Evolutionary conservation across 139 green algal species (phyloP), one percentile per base, ranked within the genome.

Genomic region (Chlorella sorokiniana): DNA sequence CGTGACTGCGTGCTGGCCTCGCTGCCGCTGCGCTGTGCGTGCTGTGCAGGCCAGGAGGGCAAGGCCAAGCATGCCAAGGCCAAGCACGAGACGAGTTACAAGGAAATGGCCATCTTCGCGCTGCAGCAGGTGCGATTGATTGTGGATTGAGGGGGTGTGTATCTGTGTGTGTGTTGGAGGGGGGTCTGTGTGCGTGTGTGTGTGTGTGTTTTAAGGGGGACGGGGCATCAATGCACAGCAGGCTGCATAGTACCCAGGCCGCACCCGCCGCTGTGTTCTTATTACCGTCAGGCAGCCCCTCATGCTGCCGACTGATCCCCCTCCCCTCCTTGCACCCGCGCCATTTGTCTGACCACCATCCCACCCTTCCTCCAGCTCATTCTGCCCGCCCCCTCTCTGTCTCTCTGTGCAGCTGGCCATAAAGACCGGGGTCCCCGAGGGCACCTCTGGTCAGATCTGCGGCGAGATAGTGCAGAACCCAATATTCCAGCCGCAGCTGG

Each of bases 71-170:
- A 86, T n/a, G 81, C 72, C 45, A 88, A 88, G 64, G 84, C 84
- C 45, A 83, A 83, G 73, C 84, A 88, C 51, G 75, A 86, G 52
- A 88, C 84, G 20, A 78, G 52, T 31, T 88, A 88, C 79, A 88
- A 88, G 61, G 84, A 88, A 44, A 88, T 88, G 84, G 84, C 84
- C 31, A 74, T 85, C 33, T 83, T 70, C 16, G 80, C 84, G 27
- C 64, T 88, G 64, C 79, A 83, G 48, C 59, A 79, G 71, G 38
- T 88, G 35, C n/a, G n/a, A n/a, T n/a, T n/a, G n/a, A n/a, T n/a
- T n/a, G n/a, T n/a, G n/a, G n/a, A n/a, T n/a, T n/a, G n/a, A n/a
- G n/a, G n/a, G n/a, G n/a, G n/a, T n/a, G n/a, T n/a, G n/a, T n/a
- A n/a, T n/a, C n/a, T 16, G 16, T 59, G 48, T 59, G 48, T 16